Base-by-base conservation (phyloP, 2,329 filamentous ascomycete genomes). In the Fusarium caatingaense region DNA sequence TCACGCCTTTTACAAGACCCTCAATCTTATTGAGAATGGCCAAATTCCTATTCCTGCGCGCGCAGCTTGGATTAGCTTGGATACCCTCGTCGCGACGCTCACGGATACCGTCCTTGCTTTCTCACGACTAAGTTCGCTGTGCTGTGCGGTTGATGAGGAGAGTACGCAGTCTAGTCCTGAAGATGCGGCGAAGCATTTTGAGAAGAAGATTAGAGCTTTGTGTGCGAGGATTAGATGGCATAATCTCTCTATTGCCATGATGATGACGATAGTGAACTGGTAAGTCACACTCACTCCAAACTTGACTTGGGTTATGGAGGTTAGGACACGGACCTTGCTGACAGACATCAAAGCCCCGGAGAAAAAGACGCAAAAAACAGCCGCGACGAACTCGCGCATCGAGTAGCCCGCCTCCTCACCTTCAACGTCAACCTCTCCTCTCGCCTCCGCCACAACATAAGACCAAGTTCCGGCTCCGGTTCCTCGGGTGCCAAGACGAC, bases 231-330 rank as follows among this genome's bases (percentile, higher is more conserved):
- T 81, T 11, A 75, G 77, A 30, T 81, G 78, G 78, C 79, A 80
- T 69, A 79, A 78, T 48, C 69, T 81, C 21, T 80, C 79, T n/a
- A 79, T 80, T 70, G 78, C 77, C 18, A 78, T 80, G 75, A 79
- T 81, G 74, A 79, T 78, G 74, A 81, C 79, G 7, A 78, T 81
- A 44, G 69, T 81, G 21, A 80, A 81, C 69, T 81, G 79, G 79
- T 80, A 71, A 71, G 68, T 54, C 48, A 27, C 27, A n/a, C n/a
- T n/a, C n/a, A n/a, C n/a, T n/a, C n/a, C n/a, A n/a, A n/a, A n/a
- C n/a, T n/a, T n/a, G n/a, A n/a, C n/a, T n/a, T n/a, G n/a, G n/a
- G n/a, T n/a, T n/a, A n/a, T n/a, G n/a, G n/a, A n/a, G n/a, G n/a
- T n/a, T n/a, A n/a, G n/a, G n/a, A n/a, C n/a, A 25, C 23, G 23